Evolutionary conservation across 805 yeast species (phyloP).

Genomic region (Candida maesae): DNA sequence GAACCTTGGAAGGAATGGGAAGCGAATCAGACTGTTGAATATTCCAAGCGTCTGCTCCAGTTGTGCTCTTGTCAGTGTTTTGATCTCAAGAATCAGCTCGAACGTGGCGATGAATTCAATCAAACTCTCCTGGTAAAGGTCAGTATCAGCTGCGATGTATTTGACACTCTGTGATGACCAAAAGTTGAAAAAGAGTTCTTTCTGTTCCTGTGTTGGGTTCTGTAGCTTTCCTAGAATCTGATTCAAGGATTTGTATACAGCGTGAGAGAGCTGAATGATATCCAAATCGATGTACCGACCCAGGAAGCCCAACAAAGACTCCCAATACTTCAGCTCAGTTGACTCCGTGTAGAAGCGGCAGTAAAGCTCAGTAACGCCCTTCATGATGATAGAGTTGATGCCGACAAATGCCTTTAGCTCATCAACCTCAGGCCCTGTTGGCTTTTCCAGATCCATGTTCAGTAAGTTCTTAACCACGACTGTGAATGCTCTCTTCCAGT

Average conservation of each 20-base stretch:
- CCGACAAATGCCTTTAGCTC: conserved; percentile 49
- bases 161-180: conserved; percentile 45
- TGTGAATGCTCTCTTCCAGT: conserved; percentile 67
- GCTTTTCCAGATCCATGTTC: conserved; percentile 11
- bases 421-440: conserved; percentile 26
- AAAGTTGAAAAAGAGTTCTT: conserved; percentile 43
- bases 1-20: conserved; percentile 64
- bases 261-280: conserved; percentile 50
- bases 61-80: conserved; percentile 29
- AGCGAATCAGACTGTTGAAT: conserved; percentile 63
- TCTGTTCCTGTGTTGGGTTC: conserved; percentile 30
- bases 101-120: conserved; percentile 53
- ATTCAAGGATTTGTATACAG: conserved; percentile 51
- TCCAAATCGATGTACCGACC: conserved; percentile 36
- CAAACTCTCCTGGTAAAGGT: conserved; percentile 55
- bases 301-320: conserved; percentile 47
- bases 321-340: conserved; percentile 45
- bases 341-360: conserved; percentile 45
- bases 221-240: conserved; percentile 40
- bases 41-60: conserved; percentile 52
- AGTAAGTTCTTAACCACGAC: conserved; percentile 60
- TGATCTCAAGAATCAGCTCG: conserved; percentile 41
- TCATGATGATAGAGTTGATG: conserved; percentile 54
- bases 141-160: conserved; percentile 37
- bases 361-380: conserved; percentile 64